Evolutionary conservation across 345 rosid species (phyloP), one percentile per base, ranked within the genome.

Genomic region (Acer campestre): DNA sequence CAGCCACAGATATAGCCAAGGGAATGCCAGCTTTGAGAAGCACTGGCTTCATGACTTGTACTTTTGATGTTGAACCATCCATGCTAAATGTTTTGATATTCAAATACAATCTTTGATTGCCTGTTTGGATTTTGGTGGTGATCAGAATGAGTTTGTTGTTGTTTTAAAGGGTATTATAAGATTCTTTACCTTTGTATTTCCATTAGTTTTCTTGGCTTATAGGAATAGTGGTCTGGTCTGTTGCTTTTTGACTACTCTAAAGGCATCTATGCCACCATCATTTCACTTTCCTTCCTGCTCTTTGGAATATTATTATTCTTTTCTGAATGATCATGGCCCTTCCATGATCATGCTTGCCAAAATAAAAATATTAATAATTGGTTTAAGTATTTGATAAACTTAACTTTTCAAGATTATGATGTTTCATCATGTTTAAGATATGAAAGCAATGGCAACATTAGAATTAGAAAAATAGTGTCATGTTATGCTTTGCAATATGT

Each of bases 21-120:
- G 94, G 89, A 63, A 93, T 64, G 27, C 92, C 90, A 73, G 93
- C 90, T 82, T 86, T 91, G 23, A 95, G 84, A 35, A 91, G 69
- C 77, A 85, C 67, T 1, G 97, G 97, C 88, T 77, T 91, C 61
- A 89, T 66, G 64, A 72, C 73, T 64, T 82, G 84, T 65, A 78
- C 81, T 75, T 79, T 86, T 63, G 86, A 85, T 53, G 81, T 29
- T 67, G 91, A 14, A 77, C 80, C 70, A 56, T 88, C 89, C 92
- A 84, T 86, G 55, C 16, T 14, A 49, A 49, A 18, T 13, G 17
- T 49, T 49, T 13, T 49, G 55, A 49, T 49, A 18, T 12, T 49
- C 55, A 49, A 49, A 49, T 49, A 14, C 3, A 77, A 62, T 63
- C n/a, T 67, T 62, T 74, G 78, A 29, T 67, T 48, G 25, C 20